Percentiles rank a stretch among this genome's conserved stretches.
These are phyloP conservation scores for Podospora appendiculata DNA, from an alignment of 495 filamentous ascomycete genomes.

Conservation along the genomic window DNA sequence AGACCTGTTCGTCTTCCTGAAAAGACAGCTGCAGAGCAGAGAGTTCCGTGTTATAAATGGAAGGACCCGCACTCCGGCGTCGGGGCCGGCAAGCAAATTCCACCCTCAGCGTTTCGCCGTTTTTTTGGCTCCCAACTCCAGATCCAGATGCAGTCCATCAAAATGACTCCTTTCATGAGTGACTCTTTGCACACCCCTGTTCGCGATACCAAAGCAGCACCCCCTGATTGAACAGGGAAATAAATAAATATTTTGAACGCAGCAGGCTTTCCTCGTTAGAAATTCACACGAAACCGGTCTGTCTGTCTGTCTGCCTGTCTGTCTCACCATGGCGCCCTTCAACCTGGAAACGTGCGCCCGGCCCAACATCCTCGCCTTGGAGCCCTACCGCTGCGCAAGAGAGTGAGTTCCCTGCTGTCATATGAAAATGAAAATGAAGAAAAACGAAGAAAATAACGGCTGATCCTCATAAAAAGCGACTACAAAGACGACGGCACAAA, in stretches of 20 bases:
- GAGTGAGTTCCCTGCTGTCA: constrained; percentile 49
- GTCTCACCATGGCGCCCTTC: constrained; percentile 46
- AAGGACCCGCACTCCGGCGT: constrained; percentile 22
- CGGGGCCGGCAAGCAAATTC: constrained; percentile 5
- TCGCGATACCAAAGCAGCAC: neutral
- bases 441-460: constrained; percentile 9
- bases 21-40: no score
- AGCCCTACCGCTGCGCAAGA: constrained; percentile 79
- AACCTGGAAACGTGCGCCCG: constrained; percentile 74
- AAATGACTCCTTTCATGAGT: constrained; percentile 9
- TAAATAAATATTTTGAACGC: no score
- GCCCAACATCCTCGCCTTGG: constrained; percentile 71
- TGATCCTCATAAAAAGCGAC: constrained; percentile 54
- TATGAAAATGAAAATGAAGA: constrained; percentile 4
- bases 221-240: no score
- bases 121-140: neutral
- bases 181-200: constrained; percentile 9
- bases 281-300: no score
- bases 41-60: no score
- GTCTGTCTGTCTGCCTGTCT: no score
- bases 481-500: constrained; percentile 99
- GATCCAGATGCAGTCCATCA: no score
- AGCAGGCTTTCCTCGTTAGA: no score
- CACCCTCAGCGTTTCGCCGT: neutral
- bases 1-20: no score